Base-by-base conservation (phyloP, 257 asterid species). In the Nicotiana otophora region DNA sequence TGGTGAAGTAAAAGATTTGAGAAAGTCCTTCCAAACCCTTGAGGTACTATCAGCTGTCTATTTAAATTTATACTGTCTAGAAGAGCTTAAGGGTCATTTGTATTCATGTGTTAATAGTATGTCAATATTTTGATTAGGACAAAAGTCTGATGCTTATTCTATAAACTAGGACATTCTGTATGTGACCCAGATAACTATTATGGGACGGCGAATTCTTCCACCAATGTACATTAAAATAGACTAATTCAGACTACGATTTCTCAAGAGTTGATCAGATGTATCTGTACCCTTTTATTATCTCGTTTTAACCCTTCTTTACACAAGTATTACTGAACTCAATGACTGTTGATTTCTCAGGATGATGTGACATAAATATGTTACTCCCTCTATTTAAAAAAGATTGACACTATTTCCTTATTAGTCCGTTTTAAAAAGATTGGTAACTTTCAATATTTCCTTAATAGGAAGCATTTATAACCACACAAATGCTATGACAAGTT, bases 21-120 rank as follows among this genome's bases (percentile, higher is more conserved):
- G 92, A 67, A 95, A 91, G 61, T 91, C 98, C 69, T 96, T 94
- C 70, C 94, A 90, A 81, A 90, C 97, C 30, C 89, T 96, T 53
- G 98, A 96, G 98, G 99, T 96, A 90, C 84, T 65, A 75, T 23
- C 60, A 70, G 55, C 42, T 58, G 31, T 81, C n/a, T 54, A 51
- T 28, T 39, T 80, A 62, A 7, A 46, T 62, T 61, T 62, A 14
- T 60, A 26, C 62, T 3, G 4, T 51, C 80, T 51, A 20, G 10
- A 8, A 26, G 63, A 48, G 39, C 36, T 79, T 62, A 61, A 34
- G 30, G 39, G 82, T 19, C 36, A n/a, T 23, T 61, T 58, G 12
- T 34, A 60, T 58, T 78, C 72, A 34, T 10, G 28, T 30, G 23
- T 63, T 66, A 48, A 14, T 28, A 28, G 16, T 26, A 26, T 16